Evolutionary conservation across 164 flowering plant genomes (phyloP), one percentile per base, ranked within the genome.

Genomic region (Piper betle): DNA sequence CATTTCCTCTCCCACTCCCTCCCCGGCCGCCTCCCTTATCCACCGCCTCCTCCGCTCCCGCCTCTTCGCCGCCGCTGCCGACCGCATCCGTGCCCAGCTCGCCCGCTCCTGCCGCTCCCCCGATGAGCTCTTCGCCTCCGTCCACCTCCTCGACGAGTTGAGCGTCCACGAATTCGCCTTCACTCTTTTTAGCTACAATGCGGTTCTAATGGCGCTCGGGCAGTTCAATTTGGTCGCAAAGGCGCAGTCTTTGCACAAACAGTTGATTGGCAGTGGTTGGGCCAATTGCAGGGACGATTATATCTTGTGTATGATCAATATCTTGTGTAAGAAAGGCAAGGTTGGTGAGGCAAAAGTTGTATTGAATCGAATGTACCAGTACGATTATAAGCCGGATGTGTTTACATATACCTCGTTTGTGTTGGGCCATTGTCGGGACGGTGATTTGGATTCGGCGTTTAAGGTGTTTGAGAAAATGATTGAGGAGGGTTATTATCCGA

Each of bases 381-480:
- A 56, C 63, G 82, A 75, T 37, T 56, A 82, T 78, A 57, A 6
- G 5, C 91, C 94, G 0, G 86, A 86, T 76, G 78, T 68, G 39
- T 86, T 82, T 73, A 82, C 91, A 0, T 89, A 77, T 62, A 81
- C 93, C 0, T 89, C 93, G 3, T 72, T 89, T 64, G 83, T 89
- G 75, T 77, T 89, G 37, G 96, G 96, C 69, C 73, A 86, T 68
- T 84, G 87, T 76, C 74, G 85, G 74, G 81, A 80, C 42, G 40
- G 52, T 53, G 60, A 82, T 66, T 67, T 89, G 62, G 83, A 77
- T 74, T 63, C 53, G 17, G 93, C 91, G 16, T 83, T 86, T 62
- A 37, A 37, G 61, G 67, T 83, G 64, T 86, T 83, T 58, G 69
- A 77, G 1, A 25, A 25, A 25, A 25, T 25, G 33, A 25, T 25